Evolutionary conservation across 169 alveolate species (phyloP), one percentile per base, ranked within the genome.

Genomic region (Plasmodium chabaudi): DNA sequence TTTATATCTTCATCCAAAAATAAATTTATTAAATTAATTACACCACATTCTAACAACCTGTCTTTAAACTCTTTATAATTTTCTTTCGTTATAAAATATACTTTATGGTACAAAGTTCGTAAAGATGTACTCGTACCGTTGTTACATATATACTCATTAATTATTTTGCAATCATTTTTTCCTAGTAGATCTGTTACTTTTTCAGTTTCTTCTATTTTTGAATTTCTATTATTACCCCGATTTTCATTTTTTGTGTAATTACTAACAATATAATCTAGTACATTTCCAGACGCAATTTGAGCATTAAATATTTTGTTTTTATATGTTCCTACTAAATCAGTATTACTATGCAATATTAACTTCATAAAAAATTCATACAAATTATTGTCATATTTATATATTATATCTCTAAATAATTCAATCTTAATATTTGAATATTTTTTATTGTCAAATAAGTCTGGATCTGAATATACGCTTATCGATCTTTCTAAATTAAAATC

Each of bases 101-200:
- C 55, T 63, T 86, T 86, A 19, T 86, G 87, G 53, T 86, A 86
- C 53, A 86, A 21, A 47, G 34, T 70, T 70, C 61, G 55, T 46
- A 86, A 57, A 12, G 77, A 86, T 17, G 72, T 23, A 15, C 59
- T 69, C 46, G 1, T 65, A n/a, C 57, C 46, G 9, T 86, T 86
- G 46, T 70, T 70, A 72, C 87, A 86, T 70, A 86, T 86, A 25
- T 70, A 86, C 25, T 86, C 91, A n/a, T n/a, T 68, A 60, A 86
- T 59, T 19, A 25, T 39, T 60, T 86, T 68, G 2, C 49, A 86
- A 46, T 86, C 91, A 0, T 57, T 42, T 59, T 86, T 57, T 10
- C 15, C 61, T 51, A 86, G 12, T 19, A 23, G n/a, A 12, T 47
- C 23, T 5, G n/a, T 21, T 17, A 59, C n/a, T 7, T 23, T 13